Percentiles rank a stretch among this genome's conserved stretches.
phyloP scores from a whole-genome alignment of 148 eudicot genomes.

The Amaranthus palmeri region DNA sequence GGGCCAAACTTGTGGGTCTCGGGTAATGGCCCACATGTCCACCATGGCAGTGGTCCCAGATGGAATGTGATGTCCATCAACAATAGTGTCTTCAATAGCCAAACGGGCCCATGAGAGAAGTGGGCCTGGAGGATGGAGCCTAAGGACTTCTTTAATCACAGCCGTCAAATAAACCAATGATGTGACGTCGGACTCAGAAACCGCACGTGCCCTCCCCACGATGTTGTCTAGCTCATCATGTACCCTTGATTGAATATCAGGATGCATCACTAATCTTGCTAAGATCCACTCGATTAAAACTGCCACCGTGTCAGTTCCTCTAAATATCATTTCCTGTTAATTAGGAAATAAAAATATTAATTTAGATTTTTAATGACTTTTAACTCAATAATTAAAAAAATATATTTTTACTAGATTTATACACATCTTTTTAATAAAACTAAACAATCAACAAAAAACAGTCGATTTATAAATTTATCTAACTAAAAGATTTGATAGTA shows the following conservation, averaged over 20 bases:
- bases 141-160: slow-evolving; percentile 55
- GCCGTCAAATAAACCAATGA: slow-evolving; percentile 48
- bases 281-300: slow-evolving; percentile 70
- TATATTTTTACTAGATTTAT: too few relatives aligned
- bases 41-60: slow-evolving; percentile 73
- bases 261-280: slow-evolving; percentile 61
- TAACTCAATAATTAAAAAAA: too few relatives aligned
- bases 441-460: too few relatives aligned
- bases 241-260: slow-evolving; percentile 51
- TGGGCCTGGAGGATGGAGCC: slow-evolving; percentile 80
- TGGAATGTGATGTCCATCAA: slow-evolving; percentile 60
- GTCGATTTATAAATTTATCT: too few relatives aligned
- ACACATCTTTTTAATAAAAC: too few relatives aligned
- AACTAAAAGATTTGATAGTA: too few relatives aligned
- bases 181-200: slow-evolving; percentile 36
- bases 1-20: slow-evolving; percentile 51
- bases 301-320: slow-evolving; percentile 81
- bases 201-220: slow-evolving; percentile 48
- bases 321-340: slow-evolving; percentile 62
- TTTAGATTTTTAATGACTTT: too few relatives aligned
- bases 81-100: slow-evolving; percentile 42
- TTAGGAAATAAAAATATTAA: background rate
- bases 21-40: slow-evolving; percentile 64
- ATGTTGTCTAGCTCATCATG: slow-evolving; percentile 50
- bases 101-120: slow-evolving; percentile 70